Base-by-base conservation (phyloP, 106 monocot genomes). In the Phalaenopsis aphrodite region DNA sequence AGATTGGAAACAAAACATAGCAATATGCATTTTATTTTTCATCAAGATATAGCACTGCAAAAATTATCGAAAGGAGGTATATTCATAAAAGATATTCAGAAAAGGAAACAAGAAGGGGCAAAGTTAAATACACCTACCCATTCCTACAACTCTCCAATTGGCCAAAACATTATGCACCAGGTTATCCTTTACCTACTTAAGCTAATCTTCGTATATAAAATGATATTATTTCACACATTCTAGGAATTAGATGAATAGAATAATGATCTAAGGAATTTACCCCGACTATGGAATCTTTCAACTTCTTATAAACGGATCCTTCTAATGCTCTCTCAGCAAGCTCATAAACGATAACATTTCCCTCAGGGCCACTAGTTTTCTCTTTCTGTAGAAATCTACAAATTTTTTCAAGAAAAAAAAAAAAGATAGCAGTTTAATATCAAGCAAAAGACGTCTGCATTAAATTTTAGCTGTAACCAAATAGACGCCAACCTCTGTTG, bases 261-360 rank as follows among this genome's bases (percentile, higher is more conserved):
- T 69, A 36, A 69, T 74, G 74, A 74, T 74, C 48, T 12, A 49
- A 76, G 49, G 10, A 76, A 71, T 80, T 68, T 80, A 88, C 94
- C 94, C 92, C 84, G 56, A 78, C 66, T 77, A 92, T 92, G 72
- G 85, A 90, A 38, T 86, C 81, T 83, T 97, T 90, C 1, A 92
- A 8, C 77, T 90, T 87, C 46, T 74, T 57, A 73, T 46, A 86
- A 74, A 88, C 76, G 39, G 97, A 86, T 72, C 82, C 86, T 78
- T 97, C 92, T 75, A 97, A 77, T 79, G 97, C 84, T 85, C 97
- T 87, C 79, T 97, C 97, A 76, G 94, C 94, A 75, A 97, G 92
- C 79, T 92, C 97, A 84, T 92, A 97, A 78, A 90, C 93, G 55
- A 94, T 17, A 77, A n/a, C 78, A 72, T 88, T 87, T 55, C 94